Percentiles rank a stretch among this genome's conserved stretches.
These are phyloP conservation scores for Saccharomyces hybrid DNA, from an alignment of 1,139 yeast species.

Conservation along the genomic window DNA sequence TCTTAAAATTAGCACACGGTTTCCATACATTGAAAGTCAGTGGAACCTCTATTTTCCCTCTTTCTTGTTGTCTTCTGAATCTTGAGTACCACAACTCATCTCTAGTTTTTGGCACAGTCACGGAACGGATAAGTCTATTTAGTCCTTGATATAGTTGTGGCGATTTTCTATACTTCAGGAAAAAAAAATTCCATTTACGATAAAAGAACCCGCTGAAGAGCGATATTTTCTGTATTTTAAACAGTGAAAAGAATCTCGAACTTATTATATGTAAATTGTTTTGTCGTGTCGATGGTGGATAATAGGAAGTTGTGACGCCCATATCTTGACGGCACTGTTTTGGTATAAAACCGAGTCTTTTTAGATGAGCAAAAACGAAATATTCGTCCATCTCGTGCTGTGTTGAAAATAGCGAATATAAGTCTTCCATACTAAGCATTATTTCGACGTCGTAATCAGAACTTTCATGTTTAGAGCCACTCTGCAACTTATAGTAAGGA, in stretches of 20 bases:
- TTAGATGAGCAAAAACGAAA: constrained; percentile 66
- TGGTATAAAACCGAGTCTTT: constrained; percentile 73
- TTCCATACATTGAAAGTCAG: constrained; percentile 69
- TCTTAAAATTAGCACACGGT: constrained; percentile 63
- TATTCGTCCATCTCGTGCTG: constrained; percentile 47
- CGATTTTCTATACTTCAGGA: constrained; percentile 33
- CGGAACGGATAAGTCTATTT: constrained; percentile 32
- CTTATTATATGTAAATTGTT: constrained; percentile 7
- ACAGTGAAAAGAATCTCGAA: constrained; percentile 16
- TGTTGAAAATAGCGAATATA: constrained; percentile 45
- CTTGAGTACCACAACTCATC: constrained; percentile 7
- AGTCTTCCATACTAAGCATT: constrained; percentile 55
- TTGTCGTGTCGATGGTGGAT: constrained; percentile 10
- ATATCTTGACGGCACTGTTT: constrained; percentile 9
- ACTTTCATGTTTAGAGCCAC: constrained; percentile 22
- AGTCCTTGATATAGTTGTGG: constrained; percentile 38
- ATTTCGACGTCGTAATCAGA: constrained; percentile 31
- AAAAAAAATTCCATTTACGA: constrained; percentile 23
- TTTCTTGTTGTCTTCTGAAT: not conserved
- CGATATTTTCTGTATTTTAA: constrained; percentile 17
- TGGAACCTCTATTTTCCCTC: not conserved
- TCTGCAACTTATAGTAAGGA: constrained; percentile 36
- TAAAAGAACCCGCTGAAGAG: constrained; percentile 23
- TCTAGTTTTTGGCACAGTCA: constrained; percentile 17
- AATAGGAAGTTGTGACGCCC: constrained; percentile 13